Percentiles rank a stretch among this genome's conserved stretches.
Conservation (phyloP, 2,329 filamentous ascomycete genomes). For the Byssochlamys sp. region DNA sequence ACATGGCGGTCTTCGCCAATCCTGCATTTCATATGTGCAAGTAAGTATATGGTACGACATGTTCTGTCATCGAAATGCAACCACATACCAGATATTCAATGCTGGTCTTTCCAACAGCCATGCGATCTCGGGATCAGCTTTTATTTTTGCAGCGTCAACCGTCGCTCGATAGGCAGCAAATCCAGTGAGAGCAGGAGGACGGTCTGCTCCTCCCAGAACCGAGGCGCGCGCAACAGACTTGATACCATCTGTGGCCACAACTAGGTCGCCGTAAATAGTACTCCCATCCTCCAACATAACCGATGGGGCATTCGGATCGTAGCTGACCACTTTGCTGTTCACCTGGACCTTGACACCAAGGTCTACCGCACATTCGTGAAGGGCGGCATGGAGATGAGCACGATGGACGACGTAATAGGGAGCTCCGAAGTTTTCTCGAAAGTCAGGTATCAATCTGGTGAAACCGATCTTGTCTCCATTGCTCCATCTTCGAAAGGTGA, state of each 20-base stretch:
- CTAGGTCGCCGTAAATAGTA: background rate
- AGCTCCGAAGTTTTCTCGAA: constrained; percentile 17
- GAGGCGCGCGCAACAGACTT: background rate
- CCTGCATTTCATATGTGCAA: background rate
- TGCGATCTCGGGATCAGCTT: constrained; percentile 7
- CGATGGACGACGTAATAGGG: constrained; percentile 20
- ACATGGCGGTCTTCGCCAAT: constrained; percentile 10
- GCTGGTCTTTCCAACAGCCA: constrained; percentile 4
- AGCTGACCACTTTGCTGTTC: background rate
- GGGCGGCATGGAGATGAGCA: constrained; percentile 20
- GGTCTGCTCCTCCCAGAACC: constrained; percentile 3
- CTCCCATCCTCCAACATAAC: background rate
- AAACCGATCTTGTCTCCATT: constrained; percentile 22
- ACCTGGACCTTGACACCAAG: background rate
- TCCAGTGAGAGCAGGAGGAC: constrained; percentile 4
- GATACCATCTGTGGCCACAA: background rate
- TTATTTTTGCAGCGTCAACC: constrained; percentile 10
- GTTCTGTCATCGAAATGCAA: background rate
- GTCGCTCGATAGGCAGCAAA: constrained; percentile 11
- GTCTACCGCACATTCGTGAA: constrained; percentile 14
- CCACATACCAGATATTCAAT: background rate
- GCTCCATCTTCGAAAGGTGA: constrained; percentile 28
- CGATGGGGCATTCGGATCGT: background rate
- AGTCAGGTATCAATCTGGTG: constrained; percentile 24
- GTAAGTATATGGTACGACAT: background rate